These are phyloP conservation scores for Nadsonia commutata DNA, from an alignment of 1,139 yeast genomes.

Conservation along the genomic window DNA sequence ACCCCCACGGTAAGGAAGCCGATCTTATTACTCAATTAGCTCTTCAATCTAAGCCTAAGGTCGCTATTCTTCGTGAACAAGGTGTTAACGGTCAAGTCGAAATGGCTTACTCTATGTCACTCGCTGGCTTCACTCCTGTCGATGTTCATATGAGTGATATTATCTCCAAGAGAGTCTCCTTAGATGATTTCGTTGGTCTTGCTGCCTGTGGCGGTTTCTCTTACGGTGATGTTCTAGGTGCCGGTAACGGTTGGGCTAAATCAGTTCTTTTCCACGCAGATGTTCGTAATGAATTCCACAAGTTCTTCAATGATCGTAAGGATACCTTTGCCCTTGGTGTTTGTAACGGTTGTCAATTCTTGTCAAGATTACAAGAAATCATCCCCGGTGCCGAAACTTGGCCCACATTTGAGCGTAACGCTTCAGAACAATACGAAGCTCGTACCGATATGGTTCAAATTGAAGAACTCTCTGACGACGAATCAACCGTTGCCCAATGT, in stretches of 20 bases:
- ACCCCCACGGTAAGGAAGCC: constrained; percentile 21
- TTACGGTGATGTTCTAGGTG: constrained; percentile 97
- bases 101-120: constrained; percentile 95
- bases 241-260: constrained; percentile 99
- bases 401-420: constrained; percentile 92
- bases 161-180: constrained; percentile 52
- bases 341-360: constrained; percentile 97
- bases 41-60: constrained; percentile 50
- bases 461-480: constrained; percentile 24
- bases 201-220: constrained; percentile 99
- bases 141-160: constrained; percentile 98
- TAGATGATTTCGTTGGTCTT: constrained; percentile 75
- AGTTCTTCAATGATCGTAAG: constrained; percentile 69
- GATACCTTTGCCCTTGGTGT: constrained; percentile 99
- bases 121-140: constrained; percentile 83
- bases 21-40: constrained; percentile 22
- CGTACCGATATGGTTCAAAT: constrained; percentile 86
- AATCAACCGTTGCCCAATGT: constrained; percentile 29
- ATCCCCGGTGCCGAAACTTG: constrained; percentile 93
- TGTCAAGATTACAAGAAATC: constrained; percentile 72
- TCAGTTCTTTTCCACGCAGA: constrained; percentile 78
- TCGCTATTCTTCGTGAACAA: constrained; percentile 94
- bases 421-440: constrained; percentile 92
- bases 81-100: constrained; percentile 98
- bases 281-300: constrained; percentile 61